phyloP scores from a whole-genome alignment of 192 early-diverging fungal genomes.

The Pilaira anomala region DNA sequence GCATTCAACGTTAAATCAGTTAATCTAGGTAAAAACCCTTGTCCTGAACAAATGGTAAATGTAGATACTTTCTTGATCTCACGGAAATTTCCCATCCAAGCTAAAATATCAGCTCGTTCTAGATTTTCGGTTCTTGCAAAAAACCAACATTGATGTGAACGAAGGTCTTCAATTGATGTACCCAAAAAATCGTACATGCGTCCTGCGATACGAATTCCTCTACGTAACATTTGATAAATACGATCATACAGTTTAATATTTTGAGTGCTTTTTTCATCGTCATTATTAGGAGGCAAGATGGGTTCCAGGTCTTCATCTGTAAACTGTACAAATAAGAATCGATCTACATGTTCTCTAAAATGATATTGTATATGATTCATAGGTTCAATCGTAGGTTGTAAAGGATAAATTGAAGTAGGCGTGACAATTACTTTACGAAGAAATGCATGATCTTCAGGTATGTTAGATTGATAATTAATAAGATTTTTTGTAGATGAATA shows the following conservation, averaged over 20 bases:
- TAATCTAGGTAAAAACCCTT: constrained; percentile 20
- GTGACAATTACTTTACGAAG: constrained; percentile 57
- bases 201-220: constrained; percentile 52
- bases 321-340: constrained; percentile 68
- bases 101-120: constrained; percentile 43
- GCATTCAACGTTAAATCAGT: constrained; percentile 17
- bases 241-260: constrained; percentile 44
- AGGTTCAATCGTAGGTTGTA: constrained; percentile 57
- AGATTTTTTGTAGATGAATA: constrained; percentile 2
- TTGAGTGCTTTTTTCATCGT: not conserved
- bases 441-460: constrained; percentile 37
- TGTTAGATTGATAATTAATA: constrained; percentile 2
- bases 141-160: constrained; percentile 63
- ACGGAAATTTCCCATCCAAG: constrained; percentile 67
- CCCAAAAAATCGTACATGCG: constrained; percentile 54
- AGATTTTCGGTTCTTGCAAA: constrained; percentile 47
- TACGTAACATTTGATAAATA: constrained; percentile 39
- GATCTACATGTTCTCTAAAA: constrained; percentile 41
- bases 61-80: constrained; percentile 53
- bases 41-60: constrained; percentile 60
- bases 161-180: constrained; percentile 51
- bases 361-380: constrained; percentile 62
- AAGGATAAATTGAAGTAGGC: constrained; percentile 59
- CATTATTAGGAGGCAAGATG: constrained; percentile 14
- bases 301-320: constrained; percentile 54